Base-by-base conservation (phyloP, 2,329 filamentous ascomycete genomes). In the Stemphylium vesicarium region DNA sequence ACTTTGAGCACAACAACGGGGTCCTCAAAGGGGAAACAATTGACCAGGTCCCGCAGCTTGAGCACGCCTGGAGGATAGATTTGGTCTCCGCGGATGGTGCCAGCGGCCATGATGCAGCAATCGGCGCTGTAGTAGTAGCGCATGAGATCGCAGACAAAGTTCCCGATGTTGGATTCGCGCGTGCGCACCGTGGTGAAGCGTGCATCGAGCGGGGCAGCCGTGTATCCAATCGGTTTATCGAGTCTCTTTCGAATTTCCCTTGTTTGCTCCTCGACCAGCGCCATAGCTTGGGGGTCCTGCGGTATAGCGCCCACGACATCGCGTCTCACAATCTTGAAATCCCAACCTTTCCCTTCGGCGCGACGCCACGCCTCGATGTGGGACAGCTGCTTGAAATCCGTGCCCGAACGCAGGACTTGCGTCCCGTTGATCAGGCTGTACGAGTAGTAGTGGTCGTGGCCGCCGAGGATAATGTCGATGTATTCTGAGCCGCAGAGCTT, bases 71-170 rank as follows among this genome's bases (percentile, higher is more conserved):
- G 90, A 0, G 91, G 87, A 66, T 96, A 96, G 29, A 96, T 87
- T 73, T 95, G 91, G 69, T 96, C 92, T 1, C 92, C 92, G 12
- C 92, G 85, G 48, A 96, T 91, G 0, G 92, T 96, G 0, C 92
- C 92, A 0, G 89, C 84, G 0, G 90, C 91, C 87, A 96, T 95
- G 59, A 96, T 81, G 26, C 87, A 85, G 70, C 91, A 96, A 65
- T 96, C 93, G 0, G 90, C 87, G 4, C 82, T 78, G 71, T 96
- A 92, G 70, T 96, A 89, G 57, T 86, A 86, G 7, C 91, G 85
- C 91, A 96, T 96, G 20, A 97, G 83, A 71, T 97, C 92, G 75
- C 90, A 95, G 3, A 96, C 89, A 73, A 96, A 96, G 75, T 96
- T 96, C 1, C 90, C 92, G 12, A 96, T 79, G 69, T 96, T 97